Base-by-base conservation (phyloP, 495 filamentous ascomycete species). In the Rostrohypoxylon terebratum region DNA sequence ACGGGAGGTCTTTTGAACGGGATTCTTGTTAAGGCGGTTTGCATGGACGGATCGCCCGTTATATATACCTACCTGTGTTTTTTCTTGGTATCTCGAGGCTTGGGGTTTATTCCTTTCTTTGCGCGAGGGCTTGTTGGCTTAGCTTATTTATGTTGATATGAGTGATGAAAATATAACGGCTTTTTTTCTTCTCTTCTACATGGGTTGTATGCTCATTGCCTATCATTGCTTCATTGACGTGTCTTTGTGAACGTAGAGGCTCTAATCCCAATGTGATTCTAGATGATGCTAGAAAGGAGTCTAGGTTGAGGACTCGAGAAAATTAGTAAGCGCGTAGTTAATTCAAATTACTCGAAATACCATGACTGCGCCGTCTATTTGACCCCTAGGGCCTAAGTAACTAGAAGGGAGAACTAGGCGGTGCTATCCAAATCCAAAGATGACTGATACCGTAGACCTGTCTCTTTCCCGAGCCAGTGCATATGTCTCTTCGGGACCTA, bases 21-120 rank as follows among this genome's bases (percentile, higher is more conserved):
- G 18, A 55, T 51, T 44, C 16, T 33, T 36, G 18, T 34, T 59
- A 59, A 16, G 25, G n/a, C 47, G 50, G 40, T 33, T 33, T 67
- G 66, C 58, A 60, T 61, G 67, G 42, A 62, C 38, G 18, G 33
- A 48, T 33, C 53, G 21, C n/a, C 64, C 50, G 53, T 58, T 63
- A 63, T 50, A 42, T 20, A 31, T 66, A 7, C 25, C 40, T 60
- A n/a, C n/a, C n/a, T 10, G n/a, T 50, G 58, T 58, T 63, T 63
- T 44, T 54, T 54, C 28, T 23, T 53, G 8, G 13, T 8, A 9
- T 23, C 40, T 40, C 16, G 6, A 21, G 25, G 36, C 8, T 58
- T 57, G 38, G 40, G 0, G 34, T 23, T 20, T 9, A 5, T 57
- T 48, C 18, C 7, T 50, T 42, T 31, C 36, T 18, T 59, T 20